phyloP scores from a whole-genome alignment of 2,329 filamentous ascomycete genomes.

The Penicillium decumbens region DNA sequence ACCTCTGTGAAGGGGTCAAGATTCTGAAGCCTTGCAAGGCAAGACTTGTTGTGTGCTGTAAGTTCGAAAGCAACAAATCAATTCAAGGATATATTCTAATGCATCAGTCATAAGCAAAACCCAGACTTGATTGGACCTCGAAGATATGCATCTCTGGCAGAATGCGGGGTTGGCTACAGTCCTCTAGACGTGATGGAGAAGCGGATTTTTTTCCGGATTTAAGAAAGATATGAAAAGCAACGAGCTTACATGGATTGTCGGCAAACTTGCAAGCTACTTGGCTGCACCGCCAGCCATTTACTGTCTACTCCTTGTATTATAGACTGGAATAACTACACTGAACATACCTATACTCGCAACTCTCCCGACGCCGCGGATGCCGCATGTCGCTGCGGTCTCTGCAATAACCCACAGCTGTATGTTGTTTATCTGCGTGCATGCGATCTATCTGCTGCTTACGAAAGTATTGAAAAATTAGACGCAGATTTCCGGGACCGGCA shows the following conservation, averaged over 20 bases:
- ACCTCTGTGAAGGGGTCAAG: slow-evolving; percentile 13
- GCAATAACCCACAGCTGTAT: too few species aligned
- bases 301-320: too few species aligned
- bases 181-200: neutral
- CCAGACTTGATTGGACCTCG: slow-evolving; percentile 12
- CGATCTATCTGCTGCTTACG: too few species aligned
- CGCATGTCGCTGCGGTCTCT: too few species aligned
- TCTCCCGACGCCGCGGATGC: too few species aligned
- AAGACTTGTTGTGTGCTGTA: slow-evolving; percentile 20
- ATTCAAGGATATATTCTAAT: neutral
- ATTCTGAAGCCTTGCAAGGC: slow-evolving; percentile 19
- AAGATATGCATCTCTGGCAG: slow-evolving; percentile 17
- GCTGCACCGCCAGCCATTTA: too few species aligned
- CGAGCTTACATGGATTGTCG: neutral
- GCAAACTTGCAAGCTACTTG: neutral
- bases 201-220: neutral
- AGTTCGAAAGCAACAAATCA: neutral
- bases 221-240: neutral
- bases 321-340: too few species aligned
- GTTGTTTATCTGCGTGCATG: too few species aligned
- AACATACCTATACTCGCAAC: too few species aligned
- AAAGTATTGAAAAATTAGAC: too few species aligned
- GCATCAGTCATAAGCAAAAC: slow-evolving; percentile 16
- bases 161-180: slow-evolving; percentile 10
- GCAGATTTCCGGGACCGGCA: too few species aligned